Conservation (phyloP, 352 stramenopile genomes). For the Pythium volutum region DNA sequence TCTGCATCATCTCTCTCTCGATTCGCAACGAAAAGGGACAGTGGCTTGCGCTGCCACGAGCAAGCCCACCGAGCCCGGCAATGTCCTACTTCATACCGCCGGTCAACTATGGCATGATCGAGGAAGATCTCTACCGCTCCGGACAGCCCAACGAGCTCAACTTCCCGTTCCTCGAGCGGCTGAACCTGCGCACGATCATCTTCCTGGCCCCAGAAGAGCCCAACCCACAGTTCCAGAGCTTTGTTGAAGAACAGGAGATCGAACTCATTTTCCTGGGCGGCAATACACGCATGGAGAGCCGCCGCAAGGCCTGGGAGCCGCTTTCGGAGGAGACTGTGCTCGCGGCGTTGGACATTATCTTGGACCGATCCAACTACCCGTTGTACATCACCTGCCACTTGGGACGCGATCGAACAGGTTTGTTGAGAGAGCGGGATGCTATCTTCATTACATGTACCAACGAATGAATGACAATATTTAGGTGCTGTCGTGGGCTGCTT, state of each 20-base stretch:
- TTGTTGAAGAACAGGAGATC: slow-evolving; percentile 91
- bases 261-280: slow-evolving; percentile 82
- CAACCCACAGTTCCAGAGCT: slow-evolving; percentile 88
- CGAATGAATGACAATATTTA: slow-evolving; percentile 10
- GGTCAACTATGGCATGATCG: slow-evolving; percentile 92
- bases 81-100: slow-evolving; percentile 93
- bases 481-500: slow-evolving; percentile 87
- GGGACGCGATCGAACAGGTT: slow-evolving; percentile 87
- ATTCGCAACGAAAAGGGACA: no score
- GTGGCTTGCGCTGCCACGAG: no score
- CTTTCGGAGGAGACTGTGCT: slow-evolving; percentile 90
- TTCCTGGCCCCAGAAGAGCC: slow-evolving; percentile 89
- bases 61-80: no score
- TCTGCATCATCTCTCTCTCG: not conserved
- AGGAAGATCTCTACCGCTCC: slow-evolving; percentile 90
- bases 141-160: slow-evolving; percentile 91
- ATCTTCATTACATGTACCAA: not conserved
- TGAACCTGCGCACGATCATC: slow-evolving; percentile 90
- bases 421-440: not conserved
- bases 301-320: slow-evolving; percentile 84
- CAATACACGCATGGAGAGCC: slow-evolving; percentile 87
- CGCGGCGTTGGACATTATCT: slow-evolving; percentile 84
- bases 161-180: slow-evolving; percentile 89
- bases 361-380: slow-evolving; percentile 88
- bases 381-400: slow-evolving; percentile 91